A percentile compares a stretch with the other conserved stretches of the same genome.
phyloP scores from a whole-genome alignment of 805 yeast species.

The Nakazawaea holstii region DNA sequence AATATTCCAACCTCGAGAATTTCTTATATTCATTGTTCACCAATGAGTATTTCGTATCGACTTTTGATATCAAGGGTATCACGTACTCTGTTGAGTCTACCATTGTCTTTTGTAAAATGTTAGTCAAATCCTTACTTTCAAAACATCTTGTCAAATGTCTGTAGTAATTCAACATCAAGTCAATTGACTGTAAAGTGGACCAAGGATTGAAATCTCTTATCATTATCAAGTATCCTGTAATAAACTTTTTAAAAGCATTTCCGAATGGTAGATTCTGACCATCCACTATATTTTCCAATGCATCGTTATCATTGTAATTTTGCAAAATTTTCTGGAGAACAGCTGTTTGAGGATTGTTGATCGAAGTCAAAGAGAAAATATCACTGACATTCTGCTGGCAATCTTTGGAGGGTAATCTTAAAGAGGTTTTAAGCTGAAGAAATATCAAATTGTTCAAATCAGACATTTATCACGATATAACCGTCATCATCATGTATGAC shows the following conservation, averaged over 20 bases:
- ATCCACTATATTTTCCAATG: constrained; percentile 19
- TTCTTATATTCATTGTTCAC: constrained; percentile 24
- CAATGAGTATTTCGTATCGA: constrained; percentile 36
- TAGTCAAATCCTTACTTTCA: constrained; percentile 22
- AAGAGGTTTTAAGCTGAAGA: constrained; percentile 3
- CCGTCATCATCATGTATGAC: too few species aligned
- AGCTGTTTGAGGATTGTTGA: constrained; percentile 23
- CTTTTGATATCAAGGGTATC: constrained; percentile 39
- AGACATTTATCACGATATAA: background rate
- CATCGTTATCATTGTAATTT: constrained; percentile 14
- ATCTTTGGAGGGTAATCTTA: constrained; percentile 18
- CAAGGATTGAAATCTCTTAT: constrained; percentile 50
- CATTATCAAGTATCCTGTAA: constrained; percentile 36
- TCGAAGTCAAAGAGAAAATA: constrained; percentile 24
- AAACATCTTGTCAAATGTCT: constrained; percentile 42
- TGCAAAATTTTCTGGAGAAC: constrained; percentile 20
- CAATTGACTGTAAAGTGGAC: constrained; percentile 51
- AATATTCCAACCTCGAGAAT: constrained; percentile 38
- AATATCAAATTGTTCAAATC: constrained; percentile 3
- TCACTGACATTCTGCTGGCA: constrained; percentile 19
- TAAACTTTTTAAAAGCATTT: constrained; percentile 36
- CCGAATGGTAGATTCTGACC: constrained; percentile 8
- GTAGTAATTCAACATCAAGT: constrained; percentile 40
- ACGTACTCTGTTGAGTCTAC: constrained; percentile 33
- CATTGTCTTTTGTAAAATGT: constrained; percentile 26